Evolutionary conservation across 768 basidiomycete species (phyloP).

Genomic region (Mycena epipterygia): DNA sequence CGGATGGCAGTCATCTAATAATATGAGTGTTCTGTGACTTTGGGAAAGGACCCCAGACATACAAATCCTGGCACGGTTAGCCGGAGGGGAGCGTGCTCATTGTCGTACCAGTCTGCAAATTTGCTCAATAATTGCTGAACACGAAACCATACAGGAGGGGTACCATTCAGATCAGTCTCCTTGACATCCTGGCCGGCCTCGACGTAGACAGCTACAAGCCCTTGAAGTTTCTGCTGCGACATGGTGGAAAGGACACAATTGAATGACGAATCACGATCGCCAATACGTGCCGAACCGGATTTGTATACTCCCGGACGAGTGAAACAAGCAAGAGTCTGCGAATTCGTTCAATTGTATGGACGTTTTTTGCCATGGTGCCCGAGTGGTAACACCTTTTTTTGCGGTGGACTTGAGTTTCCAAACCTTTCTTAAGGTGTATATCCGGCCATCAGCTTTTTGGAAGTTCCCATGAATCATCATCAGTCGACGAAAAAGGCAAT

Average conservation of each 20-base stretch:
- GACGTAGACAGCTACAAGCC: conserved; percentile 39
- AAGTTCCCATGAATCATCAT: too few species aligned
- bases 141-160: neutral
- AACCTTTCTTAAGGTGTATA: neutral
- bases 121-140: neutral
- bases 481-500: too few species aligned
- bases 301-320: neutral
- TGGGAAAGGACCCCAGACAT: neutral
- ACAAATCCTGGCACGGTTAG: conserved; percentile 48
- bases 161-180: conserved; percentile 51
- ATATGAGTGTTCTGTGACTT: neutral
- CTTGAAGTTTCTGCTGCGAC: conserved; percentile 8
- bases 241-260: neutral
- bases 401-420: too few species aligned
- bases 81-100: conserved; percentile 49
- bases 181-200: conserved; percentile 45
- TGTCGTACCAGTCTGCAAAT: conserved; percentile 52
- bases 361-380: too few species aligned
- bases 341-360: too few species aligned
- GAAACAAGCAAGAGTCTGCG: too few species aligned
- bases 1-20: conserved; percentile 41
- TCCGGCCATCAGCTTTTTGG: neutral
- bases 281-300: neutral
- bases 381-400: too few species aligned
- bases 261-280: neutral